Evolutionary conservation across 1,284 basidiomycete genomes (phyloP).

Genomic region (Leccinum pseudoinsigne): DNA sequence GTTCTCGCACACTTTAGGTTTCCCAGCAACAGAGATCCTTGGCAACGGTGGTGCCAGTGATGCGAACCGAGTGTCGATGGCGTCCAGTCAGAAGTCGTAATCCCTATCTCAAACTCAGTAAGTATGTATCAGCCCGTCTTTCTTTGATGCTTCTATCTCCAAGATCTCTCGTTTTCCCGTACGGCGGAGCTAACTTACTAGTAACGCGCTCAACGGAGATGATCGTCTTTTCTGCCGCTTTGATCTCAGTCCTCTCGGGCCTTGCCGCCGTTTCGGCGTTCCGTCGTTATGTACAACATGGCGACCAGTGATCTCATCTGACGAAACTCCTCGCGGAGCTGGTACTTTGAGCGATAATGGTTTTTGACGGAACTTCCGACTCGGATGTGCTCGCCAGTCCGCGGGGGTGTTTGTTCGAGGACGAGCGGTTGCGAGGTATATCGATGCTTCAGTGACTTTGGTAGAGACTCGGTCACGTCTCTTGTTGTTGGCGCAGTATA

Average conservation of each 20-base stretch:
- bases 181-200: neutral
- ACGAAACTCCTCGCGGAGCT: neutral
- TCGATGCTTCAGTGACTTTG: constrained; percentile 1
- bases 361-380: constrained; percentile 14
- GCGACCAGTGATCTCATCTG: neutral
- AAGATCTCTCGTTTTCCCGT: neutral
- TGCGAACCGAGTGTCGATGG: neutral
- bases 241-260: neutral
- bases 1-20: constrained; percentile 5
- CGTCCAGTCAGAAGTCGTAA: neutral
- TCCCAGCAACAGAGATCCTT: neutral
- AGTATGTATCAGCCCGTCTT: neutral
- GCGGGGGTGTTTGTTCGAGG: constrained; percentile 10
- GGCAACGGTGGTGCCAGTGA: neutral
- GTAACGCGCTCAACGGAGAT: neutral
- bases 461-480: neutral
- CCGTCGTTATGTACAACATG: neutral
- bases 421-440: neutral
- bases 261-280: neutral
- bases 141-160: neutral
- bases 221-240: neutral
- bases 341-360: constrained; percentile 9
- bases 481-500: neutral
- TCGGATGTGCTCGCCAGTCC: constrained; percentile 9
- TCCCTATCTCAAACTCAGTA: neutral